phyloP scores from a whole-genome alignment of 352 stramenopile species.

The Globisporangium mamillatum region DNA sequence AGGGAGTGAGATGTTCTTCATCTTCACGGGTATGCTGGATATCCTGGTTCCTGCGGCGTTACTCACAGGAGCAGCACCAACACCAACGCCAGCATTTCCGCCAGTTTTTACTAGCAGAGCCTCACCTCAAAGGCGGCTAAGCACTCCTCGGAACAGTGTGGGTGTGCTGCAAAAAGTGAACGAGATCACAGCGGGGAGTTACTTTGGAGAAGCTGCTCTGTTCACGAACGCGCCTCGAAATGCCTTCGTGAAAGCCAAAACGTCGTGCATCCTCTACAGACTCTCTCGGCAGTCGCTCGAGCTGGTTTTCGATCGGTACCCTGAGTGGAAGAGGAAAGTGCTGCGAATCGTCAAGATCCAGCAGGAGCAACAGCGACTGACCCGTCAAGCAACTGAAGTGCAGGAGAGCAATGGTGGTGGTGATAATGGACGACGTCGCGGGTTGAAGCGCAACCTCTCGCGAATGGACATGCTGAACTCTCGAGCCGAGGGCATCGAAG shows the following conservation, averaged over 20 bases:
- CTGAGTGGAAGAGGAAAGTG: slow-evolving; percentile 64
- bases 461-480: slow-evolving; percentile 49
- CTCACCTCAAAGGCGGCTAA: neutral
- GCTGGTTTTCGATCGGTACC: slow-evolving; percentile 57
- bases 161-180: slow-evolving; percentile 44
- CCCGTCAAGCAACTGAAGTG: slow-evolving; percentile 37
- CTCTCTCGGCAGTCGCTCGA: slow-evolving; percentile 54
- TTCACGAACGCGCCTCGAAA: slow-evolving; percentile 60
- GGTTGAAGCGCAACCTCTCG: slow-evolving; percentile 27
- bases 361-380: slow-evolving; percentile 54
- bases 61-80: neutral
- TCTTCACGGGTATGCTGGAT: slow-evolving; percentile 54
- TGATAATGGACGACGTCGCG: slow-evolving; percentile 14
- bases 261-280: slow-evolving; percentile 59
- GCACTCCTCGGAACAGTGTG: neutral
- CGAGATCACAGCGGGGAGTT: slow-evolving; percentile 51
- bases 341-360: slow-evolving; percentile 62
- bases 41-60: slow-evolving; percentile 39
- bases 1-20: slow-evolving; percentile 69
- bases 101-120: neutral
- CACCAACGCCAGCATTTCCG: neutral
- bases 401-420: slow-evolving; percentile 23
- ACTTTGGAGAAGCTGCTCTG: slow-evolving; percentile 56
- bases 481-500: slow-evolving; percentile 45
- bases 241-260: slow-evolving; percentile 54